Base-by-base conservation (phyloP, 2,329 filamentous ascomycete genomes). In the Colletotrichum shisoi region DNA sequence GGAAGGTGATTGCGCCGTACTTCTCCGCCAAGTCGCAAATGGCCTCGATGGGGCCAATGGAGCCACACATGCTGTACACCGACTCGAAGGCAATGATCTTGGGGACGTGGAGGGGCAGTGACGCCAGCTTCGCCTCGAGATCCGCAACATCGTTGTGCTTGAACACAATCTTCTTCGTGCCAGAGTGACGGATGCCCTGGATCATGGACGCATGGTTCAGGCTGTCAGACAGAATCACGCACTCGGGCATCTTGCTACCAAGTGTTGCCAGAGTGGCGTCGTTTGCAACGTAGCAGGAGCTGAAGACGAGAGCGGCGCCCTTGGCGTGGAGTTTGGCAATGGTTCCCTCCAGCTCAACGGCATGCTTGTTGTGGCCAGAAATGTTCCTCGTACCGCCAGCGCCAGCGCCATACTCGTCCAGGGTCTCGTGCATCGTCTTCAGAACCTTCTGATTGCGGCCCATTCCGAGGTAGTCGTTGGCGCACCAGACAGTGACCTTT, bases 71-170 rank as follows among this genome's bases (percentile, higher is more conserved):
- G 83, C 93, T 97, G 82, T 99, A 99, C 3, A 99, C 95, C 37
- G 93, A 97, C 81, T 99, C 95, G 71, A 98, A 99, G 2, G 95
- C 95, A 71, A 99, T 99, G 71, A 99, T 97, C 84, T 99, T 99
- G 65, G 95, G 95, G 42, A 92, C 87, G 68, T 95, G 86, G 1
- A 91, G 81, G 0, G 94, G 93, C 48, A 99, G 85, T 13, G 93
- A 91, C 3, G 94, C 93, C 71, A 99, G 84, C 81, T 99, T 98
- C 57, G 88, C 88, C 82, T 99, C 95, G 17, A 99, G 84, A 74
- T 99, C 95, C 48, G 85, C 88, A n/a, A 98, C 80, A 74, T 99
- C 94, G 75, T 99, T 99, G 82, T 99, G 95, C 82, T 96, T 96
- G 87, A 98, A 99, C 31, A 99, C 94, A 79, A 98, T 87, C 85